Percentiles rank a stretch among this genome's conserved stretches.
Conservation (phyloP, 139 green algal species). For the Chlorella sp. region DNA sequence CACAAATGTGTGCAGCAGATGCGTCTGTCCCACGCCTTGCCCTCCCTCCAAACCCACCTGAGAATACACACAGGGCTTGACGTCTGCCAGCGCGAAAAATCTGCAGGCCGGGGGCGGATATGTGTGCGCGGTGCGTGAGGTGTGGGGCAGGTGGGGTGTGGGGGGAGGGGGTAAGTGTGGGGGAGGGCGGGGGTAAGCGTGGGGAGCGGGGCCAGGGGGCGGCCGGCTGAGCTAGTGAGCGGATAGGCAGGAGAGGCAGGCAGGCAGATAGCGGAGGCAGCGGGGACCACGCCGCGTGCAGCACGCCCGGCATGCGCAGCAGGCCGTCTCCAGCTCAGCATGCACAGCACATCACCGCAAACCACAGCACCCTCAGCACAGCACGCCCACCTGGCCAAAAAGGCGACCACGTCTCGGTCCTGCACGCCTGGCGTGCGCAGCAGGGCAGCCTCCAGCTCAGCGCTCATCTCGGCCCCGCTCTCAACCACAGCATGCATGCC, state of each 20-base stretch:
- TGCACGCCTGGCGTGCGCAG: neutral
- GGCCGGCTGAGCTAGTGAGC: neutral
- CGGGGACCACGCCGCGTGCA: too few relatives aligned
- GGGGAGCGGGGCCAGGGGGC: too few relatives aligned
- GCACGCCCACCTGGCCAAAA: conserved; percentile 3
- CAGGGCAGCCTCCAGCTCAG: neutral
- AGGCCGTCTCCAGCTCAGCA: neutral
- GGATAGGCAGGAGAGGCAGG: neutral
- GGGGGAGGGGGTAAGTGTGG: neutral
- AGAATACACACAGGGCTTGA: too few relatives aligned
- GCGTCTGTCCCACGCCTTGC: too few relatives aligned
- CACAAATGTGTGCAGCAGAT: too few relatives aligned
- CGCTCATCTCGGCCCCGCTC: neutral
- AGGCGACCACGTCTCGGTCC: neutral
- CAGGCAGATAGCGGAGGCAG: too few relatives aligned
- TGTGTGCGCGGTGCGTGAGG: neutral
- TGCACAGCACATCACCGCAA: too few relatives aligned
- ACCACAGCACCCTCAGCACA: neutral
- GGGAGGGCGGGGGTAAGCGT: neutral
- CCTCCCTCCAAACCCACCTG: too few relatives aligned
- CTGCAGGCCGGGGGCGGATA: too few relatives aligned
- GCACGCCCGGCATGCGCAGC: neutral
- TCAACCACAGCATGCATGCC: neutral
- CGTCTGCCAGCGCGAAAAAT: too few relatives aligned
- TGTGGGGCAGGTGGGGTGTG: neutral